Percentiles rank a stretch among this genome's conserved stretches.
Conservation (phyloP, 2,329 filamentous ascomycete genomes). For the Aurifilum marmelostoma region DNA sequence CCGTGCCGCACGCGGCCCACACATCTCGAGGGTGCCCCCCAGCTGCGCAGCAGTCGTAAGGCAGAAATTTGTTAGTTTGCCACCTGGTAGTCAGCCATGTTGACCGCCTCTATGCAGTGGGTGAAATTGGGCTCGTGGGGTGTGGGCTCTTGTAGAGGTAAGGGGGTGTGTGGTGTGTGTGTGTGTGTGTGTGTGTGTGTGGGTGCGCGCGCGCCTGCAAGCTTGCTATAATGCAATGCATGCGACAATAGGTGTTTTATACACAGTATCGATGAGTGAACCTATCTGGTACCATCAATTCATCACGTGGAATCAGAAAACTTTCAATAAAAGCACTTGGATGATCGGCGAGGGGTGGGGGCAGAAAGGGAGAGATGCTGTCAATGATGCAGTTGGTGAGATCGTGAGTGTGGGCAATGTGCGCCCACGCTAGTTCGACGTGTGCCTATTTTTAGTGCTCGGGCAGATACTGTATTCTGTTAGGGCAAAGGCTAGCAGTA, state of each 20-base stretch:
- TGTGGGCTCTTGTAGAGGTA: not conserved
- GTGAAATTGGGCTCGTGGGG: not conserved
- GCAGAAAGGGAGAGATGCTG: no score
- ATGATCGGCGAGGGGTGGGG: no score
- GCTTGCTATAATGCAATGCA: not conserved
- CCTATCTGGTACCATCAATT: not conserved
- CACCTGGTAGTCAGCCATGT: not conserved
- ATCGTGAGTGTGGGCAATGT: not conserved
- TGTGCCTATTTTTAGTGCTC: not conserved
- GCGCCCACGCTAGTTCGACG: not conserved
- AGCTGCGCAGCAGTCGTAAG: not conserved
- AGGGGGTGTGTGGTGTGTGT: not conserved
- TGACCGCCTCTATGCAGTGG: not conserved
- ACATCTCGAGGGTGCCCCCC: not conserved
- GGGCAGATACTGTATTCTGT: not conserved
- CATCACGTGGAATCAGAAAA: not conserved
- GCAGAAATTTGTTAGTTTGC: not conserved
- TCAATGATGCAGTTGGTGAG: not conserved
- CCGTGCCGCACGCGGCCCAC: not conserved
- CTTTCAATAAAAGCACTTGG: no score
- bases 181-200: not conserved
- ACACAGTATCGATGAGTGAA: not conserved
- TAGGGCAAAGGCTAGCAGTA: not conserved
- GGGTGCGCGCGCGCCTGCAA: not conserved
- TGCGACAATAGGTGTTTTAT: not conserved